Evolutionary conservation across 305 asterid genomes (phyloP).

Genomic region (Fraxinus sp.): DNA sequence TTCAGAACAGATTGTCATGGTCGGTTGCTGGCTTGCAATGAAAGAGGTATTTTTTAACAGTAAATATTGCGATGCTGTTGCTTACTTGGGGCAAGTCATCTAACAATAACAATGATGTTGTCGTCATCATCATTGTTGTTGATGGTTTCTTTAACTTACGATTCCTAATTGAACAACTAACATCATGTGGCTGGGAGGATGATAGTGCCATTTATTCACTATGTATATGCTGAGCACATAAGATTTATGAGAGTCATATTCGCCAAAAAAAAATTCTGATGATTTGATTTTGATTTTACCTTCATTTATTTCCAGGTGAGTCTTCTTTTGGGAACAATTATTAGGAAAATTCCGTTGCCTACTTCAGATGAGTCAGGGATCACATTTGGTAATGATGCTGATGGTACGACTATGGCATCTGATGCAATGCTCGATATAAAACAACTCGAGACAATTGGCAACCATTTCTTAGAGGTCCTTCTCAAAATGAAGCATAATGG

Average conservation of each 20-base stretch:
- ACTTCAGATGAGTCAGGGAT: slow-evolving; percentile 53
- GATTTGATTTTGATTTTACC: slow-evolving; percentile 17
- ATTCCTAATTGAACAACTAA: slow-evolving; percentile 11
- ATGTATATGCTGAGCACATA: neutral
- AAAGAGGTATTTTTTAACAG: slow-evolving; percentile 65
- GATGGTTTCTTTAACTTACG: slow-evolving; percentile 10
- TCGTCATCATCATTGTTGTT: slow-evolving; percentile 4
- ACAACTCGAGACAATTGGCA: slow-evolving; percentile 91
- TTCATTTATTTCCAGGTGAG: slow-evolving; percentile 62
- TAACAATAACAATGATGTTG: slow-evolving; percentile 18
- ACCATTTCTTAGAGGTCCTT: slow-evolving; percentile 91
- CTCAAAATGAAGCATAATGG: slow-evolving; percentile 97
- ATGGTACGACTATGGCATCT: slow-evolving; percentile 33
- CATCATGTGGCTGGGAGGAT: slow-evolving; percentile 11
- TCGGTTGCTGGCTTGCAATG: slow-evolving; percentile 99
- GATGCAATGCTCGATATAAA: slow-evolving; percentile 69
- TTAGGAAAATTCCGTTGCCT: slow-evolving; percentile 87
- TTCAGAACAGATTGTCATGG: slow-evolving; percentile 86
- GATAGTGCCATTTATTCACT: slow-evolving; percentile 7
- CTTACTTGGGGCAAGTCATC: neutral
- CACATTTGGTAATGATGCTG: slow-evolving; percentile 28
- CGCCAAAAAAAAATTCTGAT: neutral
- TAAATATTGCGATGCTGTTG: slow-evolving; percentile 18
- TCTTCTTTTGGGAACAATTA: slow-evolving; percentile 90
- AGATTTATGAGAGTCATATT: slow-evolving; percentile 1